A percentile compares a stretch with the other conserved stretches of the same genome.
These are phyloP conservation scores for Noccaea caerulescens DNA, from an alignment of 345 rosid species.

Conservation along the genomic window DNA sequence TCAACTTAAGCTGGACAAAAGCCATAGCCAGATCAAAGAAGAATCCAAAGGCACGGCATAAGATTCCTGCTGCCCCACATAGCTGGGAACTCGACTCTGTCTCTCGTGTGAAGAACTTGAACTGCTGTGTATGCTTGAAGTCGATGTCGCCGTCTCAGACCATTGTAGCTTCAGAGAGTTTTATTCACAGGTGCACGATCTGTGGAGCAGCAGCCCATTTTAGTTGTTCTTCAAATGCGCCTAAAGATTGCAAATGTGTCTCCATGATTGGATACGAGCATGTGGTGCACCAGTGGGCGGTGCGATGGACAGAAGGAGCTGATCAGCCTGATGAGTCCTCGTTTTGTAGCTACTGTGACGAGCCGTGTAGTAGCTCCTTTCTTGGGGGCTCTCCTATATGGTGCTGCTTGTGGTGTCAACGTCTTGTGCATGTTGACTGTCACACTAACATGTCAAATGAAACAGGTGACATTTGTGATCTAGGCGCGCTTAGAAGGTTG, in stretches of 20 bases:
- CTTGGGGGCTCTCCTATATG: constrained; percentile 96
- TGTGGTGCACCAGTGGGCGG: constrained; percentile 92
- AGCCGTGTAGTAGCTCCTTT: constrained; percentile 87
- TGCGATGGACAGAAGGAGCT: constrained; percentile 89
- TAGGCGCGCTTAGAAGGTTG: constrained; percentile 81
- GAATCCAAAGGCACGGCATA: constrained; percentile 83
- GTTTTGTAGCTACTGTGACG: constrained; percentile 90
- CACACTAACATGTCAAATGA: constrained; percentile 76
- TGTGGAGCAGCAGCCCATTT: constrained; percentile 87
- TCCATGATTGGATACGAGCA: constrained; percentile 82
- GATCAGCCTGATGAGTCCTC: constrained; percentile 83
- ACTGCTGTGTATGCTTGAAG: constrained; percentile 88
- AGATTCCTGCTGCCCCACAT: constrained; percentile 71
- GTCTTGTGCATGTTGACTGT: constrained; percentile 94
- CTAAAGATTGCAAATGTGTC: constrained; percentile 84
- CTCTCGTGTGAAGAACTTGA: constrained; percentile 79
- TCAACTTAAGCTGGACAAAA: constrained; percentile 91
- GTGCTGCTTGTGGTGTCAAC: constrained; percentile 99
- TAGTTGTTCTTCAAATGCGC: constrained; percentile 68
- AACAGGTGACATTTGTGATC: constrained; percentile 85
- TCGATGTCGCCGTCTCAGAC: constrained; percentile 73
- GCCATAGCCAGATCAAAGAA: constrained; percentile 91
- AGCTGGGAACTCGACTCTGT: constrained; percentile 68
- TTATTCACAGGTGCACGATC: constrained; percentile 62
- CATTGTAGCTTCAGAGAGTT: constrained; percentile 60